phyloP scores from a whole-genome alignment of 164 flowering plant species.

The Aristolochia contorta region DNA sequence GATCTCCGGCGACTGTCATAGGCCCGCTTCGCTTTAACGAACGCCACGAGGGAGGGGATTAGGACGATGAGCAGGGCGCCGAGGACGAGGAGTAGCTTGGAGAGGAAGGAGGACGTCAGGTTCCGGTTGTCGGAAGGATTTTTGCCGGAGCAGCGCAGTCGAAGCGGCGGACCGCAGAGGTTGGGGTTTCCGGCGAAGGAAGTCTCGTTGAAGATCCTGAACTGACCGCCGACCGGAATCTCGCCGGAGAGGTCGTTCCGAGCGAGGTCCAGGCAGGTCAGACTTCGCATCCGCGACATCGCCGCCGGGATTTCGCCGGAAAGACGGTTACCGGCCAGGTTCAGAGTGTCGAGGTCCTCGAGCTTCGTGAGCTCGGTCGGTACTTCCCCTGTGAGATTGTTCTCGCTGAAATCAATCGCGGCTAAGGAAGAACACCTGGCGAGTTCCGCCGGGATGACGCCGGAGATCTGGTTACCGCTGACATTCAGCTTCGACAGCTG shows the following conservation, averaged over 20 bases:
- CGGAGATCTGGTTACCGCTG: constrained; percentile 45
- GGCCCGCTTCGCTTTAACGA: constrained; percentile 10
- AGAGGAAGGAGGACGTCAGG: constrained; percentile 5
- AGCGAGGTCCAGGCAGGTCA: constrained; percentile 64
- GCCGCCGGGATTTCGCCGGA: constrained; percentile 54
- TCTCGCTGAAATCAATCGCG: constrained; percentile 54
- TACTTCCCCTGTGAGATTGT: constrained; percentile 42
- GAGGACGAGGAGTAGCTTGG: constrained; percentile 19
- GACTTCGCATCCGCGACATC: constrained; percentile 46
- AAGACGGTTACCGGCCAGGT: constrained; percentile 51
- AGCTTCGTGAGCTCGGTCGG: constrained; percentile 36
- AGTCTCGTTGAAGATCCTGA: constrained; percentile 43
- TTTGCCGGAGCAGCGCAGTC: constrained; percentile 17
- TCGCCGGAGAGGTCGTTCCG: constrained; percentile 51
- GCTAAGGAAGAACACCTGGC: constrained; percentile 26
- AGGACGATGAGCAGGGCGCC: constrained; percentile 15
- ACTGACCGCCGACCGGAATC: constrained; percentile 58
- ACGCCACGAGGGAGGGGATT: constrained; percentile 5
- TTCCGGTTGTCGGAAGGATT: not conserved
- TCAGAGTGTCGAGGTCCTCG: constrained; percentile 31
- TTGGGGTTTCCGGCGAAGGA: constrained; percentile 62
- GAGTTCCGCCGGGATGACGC: constrained; percentile 47
- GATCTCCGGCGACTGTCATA: constrained; percentile 26
- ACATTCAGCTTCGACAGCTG: constrained; percentile 32
- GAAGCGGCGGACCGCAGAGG: constrained; percentile 39